These are phyloP conservation scores for Erythrobasidium hasegawianum DNA, from an alignment of 1,284 basidiomycete genomes.

Conservation along the genomic window DNA sequence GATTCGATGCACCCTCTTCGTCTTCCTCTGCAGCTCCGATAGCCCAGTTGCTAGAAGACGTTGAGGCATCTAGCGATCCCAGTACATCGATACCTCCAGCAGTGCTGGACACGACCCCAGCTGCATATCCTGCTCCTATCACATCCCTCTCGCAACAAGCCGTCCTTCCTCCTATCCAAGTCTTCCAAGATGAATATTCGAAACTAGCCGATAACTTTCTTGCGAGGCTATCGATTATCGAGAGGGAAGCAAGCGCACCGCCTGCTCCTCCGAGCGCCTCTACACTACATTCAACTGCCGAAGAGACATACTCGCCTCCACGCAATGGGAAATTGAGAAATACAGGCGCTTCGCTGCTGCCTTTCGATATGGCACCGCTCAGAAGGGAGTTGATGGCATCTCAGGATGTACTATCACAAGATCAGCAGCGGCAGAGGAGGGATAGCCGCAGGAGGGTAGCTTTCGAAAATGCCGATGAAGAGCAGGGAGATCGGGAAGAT, in stretches of 20 bases:
- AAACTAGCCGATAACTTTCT: conserved; percentile 28
- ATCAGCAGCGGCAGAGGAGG: background rate
- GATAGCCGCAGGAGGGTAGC: background rate
- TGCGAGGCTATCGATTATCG: conserved; percentile 14
- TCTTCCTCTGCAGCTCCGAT: background rate
- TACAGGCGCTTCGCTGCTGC: background rate
- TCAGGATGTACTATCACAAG: background rate
- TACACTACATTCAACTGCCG: background rate
- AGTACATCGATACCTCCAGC: background rate
- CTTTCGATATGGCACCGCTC: conserved; percentile 16
- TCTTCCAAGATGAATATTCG: background rate
- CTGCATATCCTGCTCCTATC: background rate
- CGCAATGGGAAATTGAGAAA: no score
- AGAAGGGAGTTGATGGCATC: background rate
- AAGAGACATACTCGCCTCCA: background rate
- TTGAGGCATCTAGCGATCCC: background rate
- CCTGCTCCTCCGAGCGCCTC: conserved; percentile 18
- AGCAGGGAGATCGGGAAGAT: background rate
- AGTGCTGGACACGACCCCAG: background rate
- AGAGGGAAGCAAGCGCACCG: background rate
- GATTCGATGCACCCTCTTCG: conserved; percentile 15
- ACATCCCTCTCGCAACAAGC: background rate
- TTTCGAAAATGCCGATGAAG: background rate
- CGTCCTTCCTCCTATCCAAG: background rate
- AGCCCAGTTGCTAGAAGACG: conserved; percentile 25